Percentiles rank a stretch among this genome's conserved stretches.
Conservation (phyloP, 306 rosid species). For the Castanea mollissima region DNA sequence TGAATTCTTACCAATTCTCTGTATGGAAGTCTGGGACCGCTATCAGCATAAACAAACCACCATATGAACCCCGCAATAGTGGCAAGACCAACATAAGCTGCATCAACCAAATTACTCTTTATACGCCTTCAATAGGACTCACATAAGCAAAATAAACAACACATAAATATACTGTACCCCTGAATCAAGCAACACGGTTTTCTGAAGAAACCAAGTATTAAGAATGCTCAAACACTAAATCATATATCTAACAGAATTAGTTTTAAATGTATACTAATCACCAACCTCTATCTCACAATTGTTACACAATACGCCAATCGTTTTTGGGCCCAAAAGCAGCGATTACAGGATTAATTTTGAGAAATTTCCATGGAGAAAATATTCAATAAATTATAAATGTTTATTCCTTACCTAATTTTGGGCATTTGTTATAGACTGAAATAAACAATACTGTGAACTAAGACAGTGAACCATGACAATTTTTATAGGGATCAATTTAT, state of each 20-base stretch:
- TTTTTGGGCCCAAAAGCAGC: too few species aligned
- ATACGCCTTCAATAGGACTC: not conserved
- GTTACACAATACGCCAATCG: not conserved
- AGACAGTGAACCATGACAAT: not conserved
- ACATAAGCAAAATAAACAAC: not conserved
- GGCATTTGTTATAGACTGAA: too few species aligned
- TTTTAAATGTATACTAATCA: not conserved
- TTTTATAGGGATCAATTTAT: not conserved
- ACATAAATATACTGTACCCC: not conserved
- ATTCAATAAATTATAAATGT: not conserved
- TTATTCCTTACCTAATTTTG: too few species aligned
- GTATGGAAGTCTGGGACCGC: slow-evolving; percentile 87
- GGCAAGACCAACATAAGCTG: slow-evolving; percentile 98
- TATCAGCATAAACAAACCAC: slow-evolving; percentile 92
- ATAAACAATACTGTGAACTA: not conserved
- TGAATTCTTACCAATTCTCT: slow-evolving; percentile 72
- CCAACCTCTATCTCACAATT: not conserved
- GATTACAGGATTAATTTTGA: not conserved
- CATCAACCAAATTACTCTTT: slow-evolving; percentile 34
- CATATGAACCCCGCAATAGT: slow-evolving; percentile 94
- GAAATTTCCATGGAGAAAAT: not conserved
- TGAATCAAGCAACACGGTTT: not conserved
- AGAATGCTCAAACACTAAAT: not conserved
- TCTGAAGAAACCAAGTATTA: not conserved
- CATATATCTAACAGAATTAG: not conserved